phyloP scores from a whole-genome alignment of 441 rosid species.

The Pelargonium australe region DNA sequence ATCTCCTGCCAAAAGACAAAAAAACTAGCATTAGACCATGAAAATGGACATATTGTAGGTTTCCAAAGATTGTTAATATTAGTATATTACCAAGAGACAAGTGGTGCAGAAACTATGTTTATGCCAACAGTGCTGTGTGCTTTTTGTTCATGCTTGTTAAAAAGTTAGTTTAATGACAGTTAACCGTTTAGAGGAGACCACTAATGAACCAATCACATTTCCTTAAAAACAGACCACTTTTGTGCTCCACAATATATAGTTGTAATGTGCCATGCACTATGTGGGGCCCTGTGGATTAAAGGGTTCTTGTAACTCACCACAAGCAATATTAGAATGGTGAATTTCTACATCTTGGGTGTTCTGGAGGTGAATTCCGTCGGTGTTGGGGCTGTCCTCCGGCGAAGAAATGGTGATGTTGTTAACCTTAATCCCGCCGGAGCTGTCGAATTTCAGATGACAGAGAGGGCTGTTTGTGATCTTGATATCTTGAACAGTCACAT shows the following conservation, averaged over 20 bases:
- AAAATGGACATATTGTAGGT: background rate
- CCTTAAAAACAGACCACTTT: constrained; percentile 16
- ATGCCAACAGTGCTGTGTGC: constrained; percentile 1
- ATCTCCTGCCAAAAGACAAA: constrained; percentile 46
- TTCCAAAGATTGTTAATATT: too few species aligned
- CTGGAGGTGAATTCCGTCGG: constrained; percentile 89
- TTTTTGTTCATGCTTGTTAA: constrained; percentile 34
- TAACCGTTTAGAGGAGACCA: constrained; percentile 22
- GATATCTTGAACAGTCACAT: constrained; percentile 68
- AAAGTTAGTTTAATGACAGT: constrained; percentile 44
- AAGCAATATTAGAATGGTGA: constrained; percentile 56
- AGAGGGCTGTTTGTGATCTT: constrained; percentile 62
- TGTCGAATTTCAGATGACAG: constrained; percentile 83
- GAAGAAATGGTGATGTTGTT: constrained; percentile 60
- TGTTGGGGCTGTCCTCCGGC: constrained; percentile 69
- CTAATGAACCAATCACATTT: constrained; percentile 17
- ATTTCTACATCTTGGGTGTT: constrained; percentile 77
- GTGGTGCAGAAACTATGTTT: too few species aligned
- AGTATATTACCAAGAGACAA: too few species aligned
- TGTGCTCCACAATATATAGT: constrained; percentile 14
- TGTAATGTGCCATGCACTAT: constrained; percentile 38
- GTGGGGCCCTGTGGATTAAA: background rate
- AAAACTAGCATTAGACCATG: background rate
- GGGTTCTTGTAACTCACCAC: constrained; percentile 38
- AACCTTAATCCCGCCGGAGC: constrained; percentile 48